Evolutionary conservation across 1,284 basidiomycete species (phyloP).

Genomic region (Tilletia setariae): DNA sequence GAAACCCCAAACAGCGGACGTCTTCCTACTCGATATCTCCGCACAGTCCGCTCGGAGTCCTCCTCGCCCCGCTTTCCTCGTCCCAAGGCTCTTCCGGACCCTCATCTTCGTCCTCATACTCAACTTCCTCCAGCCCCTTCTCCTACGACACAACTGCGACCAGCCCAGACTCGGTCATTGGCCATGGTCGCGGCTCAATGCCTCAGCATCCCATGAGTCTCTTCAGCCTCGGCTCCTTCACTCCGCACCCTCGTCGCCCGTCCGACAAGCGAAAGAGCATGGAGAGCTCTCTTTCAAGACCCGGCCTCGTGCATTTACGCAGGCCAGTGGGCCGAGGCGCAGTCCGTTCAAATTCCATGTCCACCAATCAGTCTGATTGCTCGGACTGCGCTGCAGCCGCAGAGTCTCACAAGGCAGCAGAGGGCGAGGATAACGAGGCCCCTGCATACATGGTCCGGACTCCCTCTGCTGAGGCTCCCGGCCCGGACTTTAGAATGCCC

Average conservation of each 20-base stretch:
- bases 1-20: background rate
- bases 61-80: background rate
- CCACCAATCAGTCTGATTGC: slow-evolving; percentile 1
- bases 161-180: background rate
- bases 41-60: slow-evolving; percentile 2
- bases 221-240: background rate
- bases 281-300: background rate
- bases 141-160: background rate
- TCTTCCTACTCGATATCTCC: slow-evolving; percentile 12
- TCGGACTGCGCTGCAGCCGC: slow-evolving; percentile 7
- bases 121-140: slow-evolving; percentile 10
- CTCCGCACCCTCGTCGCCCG: background rate
- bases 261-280: background rate
- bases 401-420: background rate
- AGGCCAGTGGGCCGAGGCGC: background rate
- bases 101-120: slow-evolving; percentile 2
- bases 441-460: background rate
- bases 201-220: background rate
- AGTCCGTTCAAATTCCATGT: background rate
- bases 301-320: background rate
- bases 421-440: background rate
- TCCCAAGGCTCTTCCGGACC: background rate
- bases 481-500: background rate
- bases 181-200: background rate
- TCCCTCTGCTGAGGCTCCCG: background rate